Conservation (phyloP, 2,329 filamentous ascomycete species). For the Dactylellina drechsleri region DNA sequence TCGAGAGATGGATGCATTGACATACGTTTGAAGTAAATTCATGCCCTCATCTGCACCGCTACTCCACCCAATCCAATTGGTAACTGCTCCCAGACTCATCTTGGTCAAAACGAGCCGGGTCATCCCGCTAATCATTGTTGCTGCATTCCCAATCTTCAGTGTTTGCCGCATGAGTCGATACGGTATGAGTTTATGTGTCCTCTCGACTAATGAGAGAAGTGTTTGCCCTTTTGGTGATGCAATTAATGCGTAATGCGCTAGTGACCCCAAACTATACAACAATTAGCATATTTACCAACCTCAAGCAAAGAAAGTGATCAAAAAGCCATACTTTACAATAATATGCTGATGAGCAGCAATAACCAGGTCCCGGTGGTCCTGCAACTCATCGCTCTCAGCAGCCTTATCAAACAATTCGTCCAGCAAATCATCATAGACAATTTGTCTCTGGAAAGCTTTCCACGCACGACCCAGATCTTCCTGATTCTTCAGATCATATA, state of each 20-base stretch:
- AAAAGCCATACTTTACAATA: slow-evolving; percentile 71
- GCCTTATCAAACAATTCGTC: slow-evolving; percentile 73
- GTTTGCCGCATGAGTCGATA: slow-evolving; percentile 79
- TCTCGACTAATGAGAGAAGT: slow-evolving; percentile 75
- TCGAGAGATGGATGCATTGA: not conserved
- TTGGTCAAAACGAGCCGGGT: slow-evolving; percentile 79
- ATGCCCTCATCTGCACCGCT: slow-evolving; percentile 78
- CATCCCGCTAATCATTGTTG: slow-evolving; percentile 82
- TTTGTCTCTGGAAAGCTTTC: slow-evolving; percentile 72
- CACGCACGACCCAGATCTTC: slow-evolving; percentile 71
- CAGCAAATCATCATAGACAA: slow-evolving; percentile 75
- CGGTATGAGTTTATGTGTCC: slow-evolving; percentile 75
- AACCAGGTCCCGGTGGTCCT: slow-evolving; percentile 71
- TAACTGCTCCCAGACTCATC: slow-evolving; percentile 76
- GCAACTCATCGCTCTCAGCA: slow-evolving; percentile 71
- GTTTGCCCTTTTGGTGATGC: slow-evolving; percentile 80
- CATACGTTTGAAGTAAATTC: slow-evolving; percentile 75
- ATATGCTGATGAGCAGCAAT: slow-evolving; percentile 74
- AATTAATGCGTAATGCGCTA: slow-evolving; percentile 78
- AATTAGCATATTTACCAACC: slow-evolving; percentile 23
- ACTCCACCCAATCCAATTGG: slow-evolving; percentile 81
- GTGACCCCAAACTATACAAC: slow-evolving; percentile 71
- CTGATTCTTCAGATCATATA: slow-evolving; percentile 62
- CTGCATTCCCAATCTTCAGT: slow-evolving; percentile 78
- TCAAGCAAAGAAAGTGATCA: not conserved